These are phyloP conservation scores for Naganishia sp. DNA, from an alignment of 1,284 basidiomycete genomes.

Conservation along the genomic window DNA sequence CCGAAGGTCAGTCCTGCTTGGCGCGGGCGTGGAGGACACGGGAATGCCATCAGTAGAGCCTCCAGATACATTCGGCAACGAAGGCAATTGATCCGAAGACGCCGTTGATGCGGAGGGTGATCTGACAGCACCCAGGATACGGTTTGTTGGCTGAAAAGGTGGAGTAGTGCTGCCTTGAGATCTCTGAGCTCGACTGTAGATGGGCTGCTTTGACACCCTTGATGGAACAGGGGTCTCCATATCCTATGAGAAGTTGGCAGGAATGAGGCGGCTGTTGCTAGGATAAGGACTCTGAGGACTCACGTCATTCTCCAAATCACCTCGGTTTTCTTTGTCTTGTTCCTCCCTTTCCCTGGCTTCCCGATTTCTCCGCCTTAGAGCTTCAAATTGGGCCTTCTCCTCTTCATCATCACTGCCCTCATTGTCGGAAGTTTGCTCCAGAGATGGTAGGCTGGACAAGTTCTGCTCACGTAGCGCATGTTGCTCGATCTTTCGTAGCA, in stretches of 20 bases:
- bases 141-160: constrained; percentile 20
- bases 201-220: constrained; percentile 13
- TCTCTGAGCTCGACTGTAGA: constrained; percentile 23
- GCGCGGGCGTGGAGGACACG: constrained; percentile 14
- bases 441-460: constrained; percentile 19
- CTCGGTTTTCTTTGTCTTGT: constrained; percentile 14
- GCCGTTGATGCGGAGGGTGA: constrained; percentile 18
- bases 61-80: background rate
- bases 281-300: background rate
- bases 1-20: constrained; percentile 3
- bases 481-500: constrained; percentile 24
- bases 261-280: too few species aligned
- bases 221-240: constrained; percentile 15
- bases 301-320: constrained; percentile 14
- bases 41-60: constrained; percentile 5
- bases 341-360: constrained; percentile 14
- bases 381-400: constrained; percentile 6
- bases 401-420: constrained; percentile 25
- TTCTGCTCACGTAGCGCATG: constrained; percentile 24
- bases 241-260: background rate
- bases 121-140: constrained; percentile 11
- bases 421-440: constrained; percentile 22
- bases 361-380: constrained; percentile 2
- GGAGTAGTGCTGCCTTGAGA: constrained; percentile 16
- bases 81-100: constrained; percentile 11